phyloP scores from a whole-genome alignment of 1,284 basidiomycete genomes.

The Cronartium quercuum region DNA sequence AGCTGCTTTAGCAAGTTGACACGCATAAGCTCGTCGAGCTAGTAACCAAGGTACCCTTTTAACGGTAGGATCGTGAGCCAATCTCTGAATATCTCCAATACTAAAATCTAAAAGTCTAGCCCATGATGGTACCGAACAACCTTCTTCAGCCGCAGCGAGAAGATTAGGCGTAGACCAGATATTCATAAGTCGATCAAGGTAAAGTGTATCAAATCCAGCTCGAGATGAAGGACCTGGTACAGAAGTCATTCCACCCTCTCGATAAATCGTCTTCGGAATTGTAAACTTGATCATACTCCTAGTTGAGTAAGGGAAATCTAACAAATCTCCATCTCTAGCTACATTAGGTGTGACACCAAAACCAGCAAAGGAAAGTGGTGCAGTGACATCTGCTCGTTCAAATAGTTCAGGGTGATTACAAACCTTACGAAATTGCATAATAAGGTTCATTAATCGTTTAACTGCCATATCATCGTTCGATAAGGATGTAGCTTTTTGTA shows the following conservation, averaged over 20 bases:
- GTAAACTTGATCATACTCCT: slow-evolving; percentile 74
- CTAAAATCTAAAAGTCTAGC: slow-evolving; percentile 33
- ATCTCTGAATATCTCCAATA: slow-evolving; percentile 23
- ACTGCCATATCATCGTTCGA: slow-evolving; percentile 77
- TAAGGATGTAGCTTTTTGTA: slow-evolving; percentile 83
- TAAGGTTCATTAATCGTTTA: slow-evolving; percentile 93
- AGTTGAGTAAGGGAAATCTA: slow-evolving; percentile 73
- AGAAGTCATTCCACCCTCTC: slow-evolving; percentile 68
- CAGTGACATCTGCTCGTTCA: slow-evolving; percentile 89
- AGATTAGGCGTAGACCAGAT: slow-evolving; percentile 74
- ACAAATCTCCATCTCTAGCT: slow-evolving; percentile 74
- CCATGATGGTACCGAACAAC: slow-evolving; percentile 49
- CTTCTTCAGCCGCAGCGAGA: slow-evolving; percentile 55
- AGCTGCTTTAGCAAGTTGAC: slow-evolving; percentile 11
- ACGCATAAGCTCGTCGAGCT: not conserved
- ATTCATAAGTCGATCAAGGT: slow-evolving; percentile 69
- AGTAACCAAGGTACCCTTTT: slow-evolving; percentile 26
- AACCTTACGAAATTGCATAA: slow-evolving; percentile 99
- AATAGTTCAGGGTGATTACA: slow-evolving; percentile 99
- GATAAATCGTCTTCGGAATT: slow-evolving; percentile 71
- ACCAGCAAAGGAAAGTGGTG: slow-evolving; percentile 79
- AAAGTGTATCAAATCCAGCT: slow-evolving; percentile 59
- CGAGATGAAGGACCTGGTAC: slow-evolving; percentile 61
- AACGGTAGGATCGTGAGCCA: slow-evolving; percentile 15
- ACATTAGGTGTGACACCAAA: slow-evolving; percentile 78